These are phyloP conservation scores for Entomortierella lignicola DNA, from an alignment of 192 early-diverging fungal genomes.

Conservation along the genomic window DNA sequence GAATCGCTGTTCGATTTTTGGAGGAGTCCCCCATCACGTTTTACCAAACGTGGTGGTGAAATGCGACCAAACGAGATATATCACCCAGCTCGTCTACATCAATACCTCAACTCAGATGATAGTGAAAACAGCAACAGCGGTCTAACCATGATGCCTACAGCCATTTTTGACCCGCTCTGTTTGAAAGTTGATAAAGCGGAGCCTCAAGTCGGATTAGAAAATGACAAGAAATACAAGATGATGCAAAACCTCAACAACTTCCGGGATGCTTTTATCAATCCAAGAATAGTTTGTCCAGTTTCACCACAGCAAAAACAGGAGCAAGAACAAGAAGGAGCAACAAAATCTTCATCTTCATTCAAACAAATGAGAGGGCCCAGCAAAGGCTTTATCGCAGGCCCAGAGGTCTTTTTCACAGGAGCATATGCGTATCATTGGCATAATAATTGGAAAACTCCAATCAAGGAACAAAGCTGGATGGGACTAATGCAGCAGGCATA, in stretches of 20 bases:
- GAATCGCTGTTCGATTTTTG: neutral
- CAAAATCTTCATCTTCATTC: neutral
- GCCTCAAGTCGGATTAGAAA: conserved; percentile 1
- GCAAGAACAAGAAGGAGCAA: neutral
- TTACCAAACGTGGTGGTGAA: conserved; percentile 1
- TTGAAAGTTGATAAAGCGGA: conserved; percentile 30
- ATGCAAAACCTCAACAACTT: conserved; percentile 28
- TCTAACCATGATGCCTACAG: conserved; percentile 35
- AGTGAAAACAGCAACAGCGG: conserved; percentile 15
- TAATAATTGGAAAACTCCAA: conserved; percentile 41
- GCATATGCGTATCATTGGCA: conserved; percentile 57
- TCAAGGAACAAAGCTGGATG: conserved; percentile 40
- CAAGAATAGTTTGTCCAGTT: conserved; percentile 26
- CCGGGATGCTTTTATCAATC: conserved; percentile 29
- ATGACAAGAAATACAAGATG: conserved; percentile 10
- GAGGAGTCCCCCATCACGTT: neutral
- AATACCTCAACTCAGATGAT: conserved; percentile 24
- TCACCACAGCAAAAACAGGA: too few relatives aligned
- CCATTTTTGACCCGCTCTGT: conserved; percentile 55
- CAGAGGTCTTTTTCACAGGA: conserved; percentile 48
- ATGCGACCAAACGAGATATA: conserved; percentile 49
- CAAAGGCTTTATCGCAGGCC: conserved; percentile 26
- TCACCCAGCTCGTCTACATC: conserved; percentile 42
- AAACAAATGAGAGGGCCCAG: too few relatives aligned
- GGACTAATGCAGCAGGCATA: conserved; percentile 40